These are phyloP conservation scores for Phytopythium aichiense DNA, from an alignment of 352 stramenopile genomes.

Conservation along the genomic window DNA sequence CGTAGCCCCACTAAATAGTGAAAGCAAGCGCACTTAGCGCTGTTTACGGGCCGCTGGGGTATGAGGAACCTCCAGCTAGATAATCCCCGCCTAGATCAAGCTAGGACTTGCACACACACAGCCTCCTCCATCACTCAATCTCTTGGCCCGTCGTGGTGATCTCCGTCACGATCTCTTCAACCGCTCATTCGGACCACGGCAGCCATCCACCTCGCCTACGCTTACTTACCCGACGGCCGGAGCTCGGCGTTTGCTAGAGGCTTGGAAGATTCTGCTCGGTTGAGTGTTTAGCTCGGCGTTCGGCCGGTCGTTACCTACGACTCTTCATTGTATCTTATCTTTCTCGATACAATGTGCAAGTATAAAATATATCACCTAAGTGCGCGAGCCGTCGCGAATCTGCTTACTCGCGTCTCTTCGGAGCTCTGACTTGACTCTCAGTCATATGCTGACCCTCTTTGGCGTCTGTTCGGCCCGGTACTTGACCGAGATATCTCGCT, in stretches of 20 bases:
- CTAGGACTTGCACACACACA: slow-evolving; percentile 1
- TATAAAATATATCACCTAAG: too few species aligned
- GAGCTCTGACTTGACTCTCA: too few species aligned
- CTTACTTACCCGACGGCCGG: neutral
- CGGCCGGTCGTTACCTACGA: too few species aligned
- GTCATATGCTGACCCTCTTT: too few species aligned
- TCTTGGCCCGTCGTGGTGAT: slow-evolving; percentile 3
- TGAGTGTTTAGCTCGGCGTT: neutral
- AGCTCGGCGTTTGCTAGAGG: slow-evolving; percentile 2
- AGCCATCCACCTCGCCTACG: slow-evolving; percentile 1
- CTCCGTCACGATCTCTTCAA: neutral
- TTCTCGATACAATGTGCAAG: too few species aligned
- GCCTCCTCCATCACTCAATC: neutral
- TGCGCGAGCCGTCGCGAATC: too few species aligned
- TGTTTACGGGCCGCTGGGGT: neutral
- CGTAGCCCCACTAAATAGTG: slow-evolving; percentile 5
- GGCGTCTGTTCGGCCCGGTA: too few species aligned
- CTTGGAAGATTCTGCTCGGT: slow-evolving; percentile 2
- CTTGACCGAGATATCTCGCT: too few species aligned
- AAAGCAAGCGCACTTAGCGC: neutral
- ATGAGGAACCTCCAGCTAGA: neutral
- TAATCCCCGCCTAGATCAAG: slow-evolving; percentile 2
- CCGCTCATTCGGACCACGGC: neutral
- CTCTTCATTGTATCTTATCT: too few species aligned
- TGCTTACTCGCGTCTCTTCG: too few species aligned